Percentiles rank a stretch among this genome's conserved stretches.
Conservation (phyloP, 208 protist species). For the Trichomonas gallinae region DNA sequence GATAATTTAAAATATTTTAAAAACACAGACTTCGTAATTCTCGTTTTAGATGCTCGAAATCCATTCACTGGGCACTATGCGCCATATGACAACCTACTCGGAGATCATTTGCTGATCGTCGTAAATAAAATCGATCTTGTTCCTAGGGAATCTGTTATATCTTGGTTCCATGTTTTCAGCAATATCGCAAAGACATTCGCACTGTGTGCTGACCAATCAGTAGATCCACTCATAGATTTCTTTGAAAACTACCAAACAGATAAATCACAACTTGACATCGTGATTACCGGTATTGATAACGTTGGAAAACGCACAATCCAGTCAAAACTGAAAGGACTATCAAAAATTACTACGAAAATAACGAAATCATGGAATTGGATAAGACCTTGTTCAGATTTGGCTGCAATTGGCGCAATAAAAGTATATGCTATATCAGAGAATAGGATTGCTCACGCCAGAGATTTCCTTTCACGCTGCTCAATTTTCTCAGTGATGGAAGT, state of each 20-base stretch:
- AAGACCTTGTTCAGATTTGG: not conserved
- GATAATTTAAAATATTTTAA: not conserved
- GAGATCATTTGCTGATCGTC: not conserved
- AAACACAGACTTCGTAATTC: not conserved
- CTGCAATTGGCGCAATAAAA: not conserved
- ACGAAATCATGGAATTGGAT: not conserved
- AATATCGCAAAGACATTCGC: not conserved
- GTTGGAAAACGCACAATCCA: not conserved
- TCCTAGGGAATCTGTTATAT: not conserved
- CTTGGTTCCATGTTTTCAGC: not conserved
- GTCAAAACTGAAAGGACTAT: not conserved
- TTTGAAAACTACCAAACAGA: not conserved
- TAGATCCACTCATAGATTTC: not conserved
- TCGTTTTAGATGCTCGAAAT: not conserved
- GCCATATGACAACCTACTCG: not conserved
- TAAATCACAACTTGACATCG: not conserved
- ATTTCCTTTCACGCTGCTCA: not conserved
- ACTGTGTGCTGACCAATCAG: not conserved
- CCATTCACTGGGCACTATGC: not conserved
- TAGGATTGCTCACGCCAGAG: not conserved
- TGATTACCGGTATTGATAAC: not conserved
- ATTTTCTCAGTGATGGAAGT: not conserved
- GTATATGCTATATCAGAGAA: not conserved
- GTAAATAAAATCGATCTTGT: conserved; percentile 7
- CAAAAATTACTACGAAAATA: not conserved